Conservation (phyloP, 495 filamentous ascomycete species). For the Hypoxylon intermedium region DNA sequence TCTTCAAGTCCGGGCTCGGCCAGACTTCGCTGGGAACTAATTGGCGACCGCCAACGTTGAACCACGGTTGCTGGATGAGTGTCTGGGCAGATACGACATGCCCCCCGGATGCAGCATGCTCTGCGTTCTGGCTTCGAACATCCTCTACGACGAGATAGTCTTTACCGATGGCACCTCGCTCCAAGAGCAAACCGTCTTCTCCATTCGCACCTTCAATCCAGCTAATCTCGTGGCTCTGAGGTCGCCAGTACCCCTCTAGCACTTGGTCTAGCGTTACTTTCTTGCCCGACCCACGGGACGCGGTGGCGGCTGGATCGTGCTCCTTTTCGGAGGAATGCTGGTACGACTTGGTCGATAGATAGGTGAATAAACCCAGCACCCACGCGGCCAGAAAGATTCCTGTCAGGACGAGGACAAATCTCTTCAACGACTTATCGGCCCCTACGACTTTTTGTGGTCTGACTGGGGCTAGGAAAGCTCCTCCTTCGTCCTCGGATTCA, state of each 20-base stretch:
- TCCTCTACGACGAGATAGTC: conserved; percentile 89
- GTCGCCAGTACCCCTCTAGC: conserved; percentile 72
- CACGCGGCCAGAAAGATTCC: conserved; percentile 76
- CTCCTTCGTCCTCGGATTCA: conserved; percentile 51
- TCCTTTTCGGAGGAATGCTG: conserved; percentile 64
- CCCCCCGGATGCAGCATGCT: conserved; percentile 38
- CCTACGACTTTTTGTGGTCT: conserved; percentile 41
- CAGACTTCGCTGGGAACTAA: conserved; percentile 65
- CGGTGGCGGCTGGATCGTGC: conserved; percentile 73
- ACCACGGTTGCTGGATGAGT: conserved; percentile 73
- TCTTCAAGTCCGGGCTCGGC: conserved; percentile 84
- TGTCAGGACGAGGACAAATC: conserved; percentile 71
- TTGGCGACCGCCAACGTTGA: conserved; percentile 62
- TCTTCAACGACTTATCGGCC: conserved; percentile 67
- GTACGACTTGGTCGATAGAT: conserved; percentile 71
- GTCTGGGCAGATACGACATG: conserved; percentile 54
- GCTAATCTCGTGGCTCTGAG: conserved; percentile 72
- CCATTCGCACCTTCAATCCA: conserved; percentile 89
- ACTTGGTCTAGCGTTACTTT: conserved; percentile 83
- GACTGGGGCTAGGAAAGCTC: conserved; percentile 52
- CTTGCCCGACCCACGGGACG: conserved; percentile 71
- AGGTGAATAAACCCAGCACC: conserved; percentile 77
- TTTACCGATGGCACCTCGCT: conserved; percentile 62
- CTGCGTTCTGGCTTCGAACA: conserved; percentile 62
- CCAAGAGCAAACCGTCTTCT: conserved; percentile 84